A percentile compares a stretch with the other conserved stretches of the same genome.
Conservation (phyloP, 345 rosid genomes). For the Brassica cretica region DNA sequence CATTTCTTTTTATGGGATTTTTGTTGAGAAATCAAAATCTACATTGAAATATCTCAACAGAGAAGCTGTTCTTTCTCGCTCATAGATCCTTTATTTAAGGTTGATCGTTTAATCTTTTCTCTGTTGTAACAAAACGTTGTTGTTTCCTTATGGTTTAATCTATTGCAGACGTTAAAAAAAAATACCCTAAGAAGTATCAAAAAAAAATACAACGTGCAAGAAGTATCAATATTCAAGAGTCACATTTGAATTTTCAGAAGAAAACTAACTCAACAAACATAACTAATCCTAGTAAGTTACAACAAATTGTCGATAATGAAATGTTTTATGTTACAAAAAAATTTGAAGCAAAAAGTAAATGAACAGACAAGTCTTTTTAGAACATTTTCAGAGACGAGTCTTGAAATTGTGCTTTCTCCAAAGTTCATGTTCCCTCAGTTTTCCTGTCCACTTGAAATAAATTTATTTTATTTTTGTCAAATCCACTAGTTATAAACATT, state of each 20-base stretch:
- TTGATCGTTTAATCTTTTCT: too few relatives aligned
- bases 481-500: not conserved
- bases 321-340: not conserved
- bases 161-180: too few relatives aligned
- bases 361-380: not conserved
- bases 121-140: too few relatives aligned
- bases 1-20: not conserved
- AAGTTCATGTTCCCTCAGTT: conserved; percentile 33
- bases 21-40: not conserved
- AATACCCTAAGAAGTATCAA: too few relatives aligned
- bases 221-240: too few relatives aligned
- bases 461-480: not conserved
- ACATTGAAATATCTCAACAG: too few relatives aligned
- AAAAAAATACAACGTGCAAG: too few relatives aligned
- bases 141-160: too few relatives aligned
- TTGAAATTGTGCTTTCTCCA: conserved; percentile 20
- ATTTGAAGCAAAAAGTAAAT: not conserved
- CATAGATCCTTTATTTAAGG: too few relatives aligned
- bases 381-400: conserved; percentile 10
- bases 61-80: too few relatives aligned
- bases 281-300: not conserved
- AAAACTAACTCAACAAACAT: not conserved
- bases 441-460: not conserved
- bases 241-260: too few relatives aligned
- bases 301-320: not conserved